Evolutionary conservation across 1,284 basidiomycete genomes (phyloP), one percentile per base, ranked within the genome.

Genomic region (Tetrapyrgos nigripes): DNA sequence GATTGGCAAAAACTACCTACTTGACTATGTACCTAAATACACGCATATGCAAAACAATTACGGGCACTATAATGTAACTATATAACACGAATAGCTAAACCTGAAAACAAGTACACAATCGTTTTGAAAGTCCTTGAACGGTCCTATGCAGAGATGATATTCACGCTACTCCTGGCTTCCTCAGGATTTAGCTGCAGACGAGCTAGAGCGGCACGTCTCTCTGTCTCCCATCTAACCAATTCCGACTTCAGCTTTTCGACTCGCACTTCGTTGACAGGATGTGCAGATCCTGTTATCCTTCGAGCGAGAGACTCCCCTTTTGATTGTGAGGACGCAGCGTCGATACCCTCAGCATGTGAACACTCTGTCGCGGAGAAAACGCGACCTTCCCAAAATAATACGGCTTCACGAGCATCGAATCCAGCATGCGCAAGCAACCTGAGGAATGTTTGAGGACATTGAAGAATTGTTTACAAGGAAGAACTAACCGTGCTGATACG

Each of bases 391-490:
- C 92, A 93, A 72, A 93, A 94, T 28, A 74, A 76, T 45, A 92
- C 81, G 5, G 92, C 88, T 49, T 82, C 78, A 29, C 88, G 84
- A 9, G 94, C 89, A 73, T 96, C 91, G 68, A 89, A 96, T 3
- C 93, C 92, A 0, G 94, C 91, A 69, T 94, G 85, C 0, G 94
- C 92, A 17, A 97, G 83, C n/a, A 96, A 76, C 61, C 93, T 91
- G 57, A 26, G 51, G 29, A 31, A 48, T 45, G 45, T 37, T 49
- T 33, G 33, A 61, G 26, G 47, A 50, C 53, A 50, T 23, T 24
- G n/a, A n/a, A n/a, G n/a, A n/a, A n/a, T n/a, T n/a, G n/a, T n/a
- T n/a, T n/a, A 17, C 55, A 35, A 44, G 17, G 17, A 45, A 80
- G 59, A 4, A 9, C 59, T 33, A 56, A 91, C 91, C 92, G 79